Evolutionary conservation across 257 asterid species (phyloP), one percentile per base, ranked within the genome.

Genomic region (Forsythia suspensa): DNA sequence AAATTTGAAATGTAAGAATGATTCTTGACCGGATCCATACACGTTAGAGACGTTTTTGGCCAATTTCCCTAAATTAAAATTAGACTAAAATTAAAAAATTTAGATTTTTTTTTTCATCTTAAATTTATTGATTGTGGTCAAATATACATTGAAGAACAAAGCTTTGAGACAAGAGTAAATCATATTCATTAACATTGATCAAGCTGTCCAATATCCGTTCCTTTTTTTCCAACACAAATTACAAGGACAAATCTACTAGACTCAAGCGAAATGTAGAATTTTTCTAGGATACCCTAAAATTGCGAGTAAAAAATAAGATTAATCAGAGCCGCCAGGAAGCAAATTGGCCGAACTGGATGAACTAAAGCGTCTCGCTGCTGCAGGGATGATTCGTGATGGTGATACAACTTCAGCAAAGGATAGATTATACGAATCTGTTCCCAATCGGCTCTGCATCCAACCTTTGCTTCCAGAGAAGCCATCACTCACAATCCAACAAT

Each of bases 381-480:
- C 86, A 76, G 96, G 86, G 73, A 93, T 92, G 73, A 91, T 89
- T 59, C 89, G 82, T 0, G 99, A 92, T 2, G 98, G 97, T 61
- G 97, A 92, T 76, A 96, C 12, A 24, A 94, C 86, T 84, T 96
- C 88, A 13, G 96, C 90, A 59, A 91, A 89, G 8, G 98, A 87
- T 6, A 92, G 8, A 43, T 86, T 94, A 66, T 92, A 90, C 0
- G 98, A 82, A 87, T 96, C 98, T 42, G 94, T 72, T 79, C 98
- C 99, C 29, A 96, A 79, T 11, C 88, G 87, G 83, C 98, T 96
- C 85, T 92, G 98, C 81, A 91, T 77, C 99, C 99, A 96, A 21
- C 99, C 97, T 77, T 85, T 88, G 86, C 97, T 70, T 77, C 99
- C 97, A 0, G 98, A 91, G 90, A 96, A 94, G 75, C 99, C 99